phyloP scores from a whole-genome alignment of 176 grass and related monocot species.

The Oryza glaberrima region DNA sequence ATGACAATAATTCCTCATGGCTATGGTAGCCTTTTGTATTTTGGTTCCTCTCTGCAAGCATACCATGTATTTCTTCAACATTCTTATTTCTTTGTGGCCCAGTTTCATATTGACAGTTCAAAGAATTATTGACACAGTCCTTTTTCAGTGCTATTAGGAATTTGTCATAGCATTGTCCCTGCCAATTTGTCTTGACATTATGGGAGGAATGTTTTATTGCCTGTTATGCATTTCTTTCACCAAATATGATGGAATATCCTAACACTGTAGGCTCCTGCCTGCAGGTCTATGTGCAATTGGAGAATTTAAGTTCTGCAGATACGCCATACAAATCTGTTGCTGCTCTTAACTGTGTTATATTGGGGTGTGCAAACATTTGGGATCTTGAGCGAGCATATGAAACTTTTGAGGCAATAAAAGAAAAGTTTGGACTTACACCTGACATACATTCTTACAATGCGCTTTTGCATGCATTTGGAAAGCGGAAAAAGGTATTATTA shows the following conservation, averaged over 20 bases:
- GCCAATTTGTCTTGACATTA: not conserved
- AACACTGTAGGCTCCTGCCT: conserved; percentile 30
- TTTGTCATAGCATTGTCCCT: conserved; percentile 4
- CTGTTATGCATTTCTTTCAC: conserved; percentile 27
- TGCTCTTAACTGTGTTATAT: conserved; percentile 96
- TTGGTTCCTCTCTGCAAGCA: not conserved
- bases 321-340: conserved; percentile 89
- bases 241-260: conserved; percentile 34
- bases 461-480: conserved; percentile 86
- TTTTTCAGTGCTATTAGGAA: conserved; percentile 20
- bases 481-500: conserved; percentile 68
- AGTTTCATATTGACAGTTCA: not conserved
- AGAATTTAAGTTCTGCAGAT: conserved; percentile 78
- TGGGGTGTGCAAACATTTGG: conserved; percentile 98
- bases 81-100: not conserved
- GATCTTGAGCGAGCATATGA: conserved; percentile 93
- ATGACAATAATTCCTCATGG: conserved; percentile 3
- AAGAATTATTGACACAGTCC: not conserved
- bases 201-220: conserved; percentile 14
- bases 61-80: not conserved
- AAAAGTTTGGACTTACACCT: conserved; percentile 79
- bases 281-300: conserved; percentile 92
- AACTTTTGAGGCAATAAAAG: conserved; percentile 86
- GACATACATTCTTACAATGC: conserved; percentile 97
- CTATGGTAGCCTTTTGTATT: not conserved